These are phyloP conservation scores for Cucurbita pepo DNA, from an alignment of 306 rosid species.

Conservation along the genomic window DNA sequence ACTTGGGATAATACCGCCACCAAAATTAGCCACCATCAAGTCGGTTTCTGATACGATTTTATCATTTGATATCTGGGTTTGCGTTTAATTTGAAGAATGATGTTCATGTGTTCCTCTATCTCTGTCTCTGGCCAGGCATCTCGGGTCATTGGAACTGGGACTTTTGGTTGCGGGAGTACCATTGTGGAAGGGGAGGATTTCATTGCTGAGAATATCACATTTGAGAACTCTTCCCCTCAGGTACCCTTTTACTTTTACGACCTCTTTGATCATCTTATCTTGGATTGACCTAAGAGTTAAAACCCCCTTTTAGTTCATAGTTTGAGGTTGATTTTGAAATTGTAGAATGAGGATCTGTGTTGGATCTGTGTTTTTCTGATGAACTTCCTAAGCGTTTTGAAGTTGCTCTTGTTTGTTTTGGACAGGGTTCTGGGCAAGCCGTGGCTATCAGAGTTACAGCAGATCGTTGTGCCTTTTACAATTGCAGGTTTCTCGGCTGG, in stretches of 20 bases:
- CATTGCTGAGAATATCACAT: slow-evolving; percentile 80
- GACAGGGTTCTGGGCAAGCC: slow-evolving; percentile 89
- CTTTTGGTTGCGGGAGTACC: slow-evolving; percentile 70
- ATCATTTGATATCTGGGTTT: slow-evolving; percentile 3
- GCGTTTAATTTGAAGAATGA: background rate
- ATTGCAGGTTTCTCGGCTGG: slow-evolving; percentile 95
- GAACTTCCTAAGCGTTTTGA: background rate
- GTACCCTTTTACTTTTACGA: slow-evolving; percentile 13
- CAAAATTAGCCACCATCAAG: slow-evolving; percentile 63
- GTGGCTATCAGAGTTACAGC: slow-evolving; percentile 88
- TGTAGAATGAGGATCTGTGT: background rate
- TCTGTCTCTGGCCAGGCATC: slow-evolving; percentile 24
- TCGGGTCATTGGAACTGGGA: slow-evolving; percentile 64
- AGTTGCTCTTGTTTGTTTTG: background rate
- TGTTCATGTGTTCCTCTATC: background rate
- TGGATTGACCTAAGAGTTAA: background rate
- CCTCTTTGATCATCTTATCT: background rate
- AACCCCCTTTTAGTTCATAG: background rate
- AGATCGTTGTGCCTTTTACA: slow-evolving; percentile 82
- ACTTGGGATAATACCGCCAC: slow-evolving; percentile 82
- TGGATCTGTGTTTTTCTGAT: background rate
- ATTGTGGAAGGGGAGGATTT: slow-evolving; percentile 94
- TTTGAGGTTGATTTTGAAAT: background rate
- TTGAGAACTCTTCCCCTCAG: slow-evolving; percentile 81
- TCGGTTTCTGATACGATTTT: background rate